Evolutionary conservation across 345 rosid species (phyloP), one percentile per base, ranked within the genome.

Genomic region (Cardamine resedifolia): DNA sequence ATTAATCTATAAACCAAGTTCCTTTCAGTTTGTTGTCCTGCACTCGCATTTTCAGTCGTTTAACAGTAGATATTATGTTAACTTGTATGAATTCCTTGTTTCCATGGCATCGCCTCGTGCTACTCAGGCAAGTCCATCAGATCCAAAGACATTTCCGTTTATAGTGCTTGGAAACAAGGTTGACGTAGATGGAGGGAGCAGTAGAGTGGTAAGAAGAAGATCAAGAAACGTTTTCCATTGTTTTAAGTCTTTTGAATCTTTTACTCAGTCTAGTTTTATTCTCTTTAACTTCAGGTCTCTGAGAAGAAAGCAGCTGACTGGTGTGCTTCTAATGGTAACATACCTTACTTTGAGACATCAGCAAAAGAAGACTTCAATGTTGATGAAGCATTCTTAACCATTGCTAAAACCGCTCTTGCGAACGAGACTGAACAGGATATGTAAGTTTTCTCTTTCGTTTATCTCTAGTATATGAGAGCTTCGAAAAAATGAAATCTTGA

Each of bases 141-240:
- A 87, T 76, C 89, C 91, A 33, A 86, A 79, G 83, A 63, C 72
- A 10, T 95, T 95, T 75, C 96, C 97, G 2, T 91, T 90, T 81
- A 88, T 86, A 75, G 79, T 95, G 69, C 97, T 95, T 41, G 99
- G 99, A 77, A 95, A 95, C 86, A 95, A 95, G 84, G 86, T 95
- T 81, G 99, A 95, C 74, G 84, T 95, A 36, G 99, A 91, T 87
- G 99, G 99, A 71, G 97, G 99, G 70, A 91, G 89, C 70, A 95
- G 96, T 72, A 86, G 99, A 82, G 97, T 87, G 93, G 99, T 95
- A 85, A 85, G 88, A 21, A 27, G 36, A 36, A 65, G 55, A 28
- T 33, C 10, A 23, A 58, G 15, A 20, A 10, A 5, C n/a, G 3
- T 50, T 10, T 47, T 58, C 7, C 18, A 45, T 34, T 1, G 68